phyloP scores from a whole-genome alignment of 495 filamentous ascomycete genomes.

The Pyrenopolyporus hunteri region DNA sequence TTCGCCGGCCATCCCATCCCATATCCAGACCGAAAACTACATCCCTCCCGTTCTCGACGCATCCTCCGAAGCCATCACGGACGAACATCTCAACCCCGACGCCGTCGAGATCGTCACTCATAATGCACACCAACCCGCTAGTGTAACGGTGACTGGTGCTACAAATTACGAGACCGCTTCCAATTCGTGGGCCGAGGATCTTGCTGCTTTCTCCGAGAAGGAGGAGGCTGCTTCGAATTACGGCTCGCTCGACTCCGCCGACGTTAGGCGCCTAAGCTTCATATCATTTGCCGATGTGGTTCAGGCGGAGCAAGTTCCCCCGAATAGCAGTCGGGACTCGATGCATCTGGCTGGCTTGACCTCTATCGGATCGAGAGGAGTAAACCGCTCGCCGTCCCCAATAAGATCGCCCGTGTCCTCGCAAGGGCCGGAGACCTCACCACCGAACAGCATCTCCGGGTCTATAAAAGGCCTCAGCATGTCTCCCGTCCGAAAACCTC shows the following conservation, averaged over 20 bases:
- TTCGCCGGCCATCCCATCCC: conserved; percentile 79
- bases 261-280: conserved; percentile 84
- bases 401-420: conserved; percentile 73
- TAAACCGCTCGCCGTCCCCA: conserved; percentile 75
- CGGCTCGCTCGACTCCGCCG: conserved; percentile 71
- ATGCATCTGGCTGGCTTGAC: conserved; percentile 64
- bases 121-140: conserved; percentile 77
- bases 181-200: conserved; percentile 60
- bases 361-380: conserved; percentile 53
- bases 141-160: conserved; percentile 62
- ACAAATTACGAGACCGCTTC: conserved; percentile 45
- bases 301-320: conserved; percentile 75
- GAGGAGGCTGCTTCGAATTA: conserved; percentile 67
- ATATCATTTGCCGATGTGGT: conserved; percentile 95
- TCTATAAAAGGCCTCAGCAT: conserved; percentile 70
- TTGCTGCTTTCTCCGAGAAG: conserved; percentile 55
- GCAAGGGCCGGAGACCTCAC: conserved; percentile 65
- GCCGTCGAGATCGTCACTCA: conserved; percentile 89
- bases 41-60: conserved; percentile 91
- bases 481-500: conserved; percentile 59
- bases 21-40: conserved; percentile 90
- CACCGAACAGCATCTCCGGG: conserved; percentile 69
- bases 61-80: conserved; percentile 85
- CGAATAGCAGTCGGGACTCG: conserved; percentile 63
- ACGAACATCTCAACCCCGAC: conserved; percentile 75